Evolutionary conservation across 352 stramenopile species (phyloP), one percentile per base, ranked within the genome.

Genomic region (Pythium brachiatum): DNA sequence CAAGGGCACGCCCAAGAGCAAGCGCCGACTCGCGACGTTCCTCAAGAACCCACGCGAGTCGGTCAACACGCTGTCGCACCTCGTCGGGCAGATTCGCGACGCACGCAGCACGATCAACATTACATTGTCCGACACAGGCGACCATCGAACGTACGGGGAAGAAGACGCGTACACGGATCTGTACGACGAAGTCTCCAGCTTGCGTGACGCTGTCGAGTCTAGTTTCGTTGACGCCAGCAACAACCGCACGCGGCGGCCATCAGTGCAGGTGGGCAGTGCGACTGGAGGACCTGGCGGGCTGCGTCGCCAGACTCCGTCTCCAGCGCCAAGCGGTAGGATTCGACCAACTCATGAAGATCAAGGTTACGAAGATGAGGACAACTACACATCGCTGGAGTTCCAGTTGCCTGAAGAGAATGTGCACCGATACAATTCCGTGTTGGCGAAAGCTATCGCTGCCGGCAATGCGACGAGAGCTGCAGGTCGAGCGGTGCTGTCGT

Each of bases 91-190:
- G 36, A 90, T 90, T 39, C 81, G 81, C 1, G 70, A 84, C 21
- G 76, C 86, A 21, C 77, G 79, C 12, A 79, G 88, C 18, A 90
- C 81, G 0, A 90, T 90, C 41, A 86, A 88, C 48, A 59, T 86
- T 11, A 78, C 78, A 0, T 82, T 88, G 54, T 84, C 81, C 0
- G 79, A 88, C 31, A 77, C 73, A 0, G 82, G 84, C 50, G 70
- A 86, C 47, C 57, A 62, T 53, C 25, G 69, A 36, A 64, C 68
- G 70, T 56, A 69, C 60, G 55, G 62, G 3, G 68, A 78, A 34
- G 69, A 79, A 11, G 74, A 83, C 15, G 58, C 67, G 13, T 84
- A 75, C 47, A 81, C 77, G 23, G 76, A 87, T 20, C 72, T 87
- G 50, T 84, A 79, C 68, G 73, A 73, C 43, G 74, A 83, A 29